Evolutionary conservation across 805 yeast genomes (phyloP), one percentile per base, ranked within the genome.

Genomic region (Lachancea meyersii): DNA sequence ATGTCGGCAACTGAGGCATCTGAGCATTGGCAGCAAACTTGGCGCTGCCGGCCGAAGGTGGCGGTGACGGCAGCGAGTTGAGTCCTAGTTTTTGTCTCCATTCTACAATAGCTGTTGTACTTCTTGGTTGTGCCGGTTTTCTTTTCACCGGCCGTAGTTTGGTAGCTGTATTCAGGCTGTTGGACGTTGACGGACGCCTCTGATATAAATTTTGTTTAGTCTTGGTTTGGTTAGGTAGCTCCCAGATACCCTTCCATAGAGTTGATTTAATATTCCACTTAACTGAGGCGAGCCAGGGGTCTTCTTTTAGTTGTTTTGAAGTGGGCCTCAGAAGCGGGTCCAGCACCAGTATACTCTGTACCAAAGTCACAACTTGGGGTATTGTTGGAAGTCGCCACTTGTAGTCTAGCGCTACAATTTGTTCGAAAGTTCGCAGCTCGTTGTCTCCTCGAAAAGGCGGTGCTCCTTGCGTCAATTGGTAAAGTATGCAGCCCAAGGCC

Each of bases 401-500:
- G 58, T 82, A 93, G 44, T 86, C 85, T 26, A 83, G 69, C 35
- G 75, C 75, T 38, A 89, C 86, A 55, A 93, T 93, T 57, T 85
- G 83, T 57, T 88, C 95, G 65, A 88, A 88, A 0, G 95, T 88
- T 44, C 80, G 75, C 58, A 85, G 80, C 63, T 88, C 96, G 17
- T 87, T 86, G 17, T 74, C 67, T 0, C 95, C 96, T 60, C 88
- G 84, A 61, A 88, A 88, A 1, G 97, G 96, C 2, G 96, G 96
- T 19, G 69, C 65, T 0, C 96, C 96, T 35, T 82, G 79, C 40
- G 86, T 73, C 56, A 89, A 73, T 62, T 88, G 97, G 60, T 73
- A 88, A 31, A 89, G 63, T 28, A 88, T 84, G 63, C 97, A 88
- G 1, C 96, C 97, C 43, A 87, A 62, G 1, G 97, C 96, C 97